These are phyloP conservation scores for Yarrowia sp. DNA, from an alignment of 805 yeast species.

Conservation along the genomic window DNA sequence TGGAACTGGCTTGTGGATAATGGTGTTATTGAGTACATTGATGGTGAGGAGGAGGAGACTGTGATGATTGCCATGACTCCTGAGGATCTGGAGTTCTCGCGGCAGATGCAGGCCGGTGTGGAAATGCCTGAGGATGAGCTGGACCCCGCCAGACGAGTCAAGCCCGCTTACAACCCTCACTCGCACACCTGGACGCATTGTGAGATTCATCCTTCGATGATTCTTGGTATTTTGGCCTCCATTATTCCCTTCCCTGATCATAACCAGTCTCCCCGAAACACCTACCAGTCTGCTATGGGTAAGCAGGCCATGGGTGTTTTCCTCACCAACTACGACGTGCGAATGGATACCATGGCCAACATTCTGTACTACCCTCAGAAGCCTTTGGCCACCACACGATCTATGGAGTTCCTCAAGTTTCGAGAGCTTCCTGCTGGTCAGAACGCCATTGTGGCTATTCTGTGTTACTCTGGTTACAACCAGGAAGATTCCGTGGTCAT, in stretches of 20 bases:
- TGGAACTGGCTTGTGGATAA: conserved; percentile 81
- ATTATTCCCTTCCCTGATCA: conserved; percentile 99
- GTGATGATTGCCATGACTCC: conserved; percentile 98
- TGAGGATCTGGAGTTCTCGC: conserved; percentile 78
- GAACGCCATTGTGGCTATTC: conserved; percentile 96
- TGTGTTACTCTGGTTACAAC: conserved; percentile 97
- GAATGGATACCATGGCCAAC: conserved; percentile 99
- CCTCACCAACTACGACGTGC: conserved; percentile 87
- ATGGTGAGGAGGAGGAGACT: conserved; percentile 98
- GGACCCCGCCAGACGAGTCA: conserved; percentile 84
- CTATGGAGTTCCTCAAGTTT: conserved; percentile 96
- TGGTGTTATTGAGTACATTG: conserved; percentile 94
- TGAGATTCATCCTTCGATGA: conserved; percentile 98
- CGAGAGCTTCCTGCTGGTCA: conserved; percentile 99
- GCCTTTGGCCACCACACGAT: conserved; percentile 95
- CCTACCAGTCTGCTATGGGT: conserved; percentile 99
- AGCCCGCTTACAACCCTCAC: conserved; percentile 57
- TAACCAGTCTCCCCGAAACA: conserved; percentile 98
- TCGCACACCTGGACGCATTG: conserved; percentile 93
- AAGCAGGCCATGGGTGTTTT: conserved; percentile 99
- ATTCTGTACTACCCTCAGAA: conserved; percentile 96
- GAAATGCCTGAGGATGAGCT: conserved; percentile 44
- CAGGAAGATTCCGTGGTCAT: conserved; percentile 99
- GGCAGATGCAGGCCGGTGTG: conserved; percentile 42
- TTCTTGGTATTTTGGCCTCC: conserved; percentile 96